Percentiles rank a stretch among this genome's conserved stretches.
These are phyloP conservation scores for Ceratocystis papillata DNA, from an alignment of 2,329 filamentous ascomycete genomes.

Conservation along the genomic window DNA sequence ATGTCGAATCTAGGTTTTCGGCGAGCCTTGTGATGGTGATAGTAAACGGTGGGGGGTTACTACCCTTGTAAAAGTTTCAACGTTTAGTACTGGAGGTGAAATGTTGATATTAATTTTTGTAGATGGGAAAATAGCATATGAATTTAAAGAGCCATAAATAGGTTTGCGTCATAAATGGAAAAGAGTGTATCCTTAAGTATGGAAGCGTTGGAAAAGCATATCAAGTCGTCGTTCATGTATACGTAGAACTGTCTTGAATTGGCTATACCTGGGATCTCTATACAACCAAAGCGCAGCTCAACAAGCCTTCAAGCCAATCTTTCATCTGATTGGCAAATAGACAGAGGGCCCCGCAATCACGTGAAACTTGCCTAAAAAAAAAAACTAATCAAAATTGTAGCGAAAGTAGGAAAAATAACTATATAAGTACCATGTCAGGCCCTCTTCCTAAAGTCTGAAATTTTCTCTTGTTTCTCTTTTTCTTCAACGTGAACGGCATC, in stretches of 20 bases:
- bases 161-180: neutral
- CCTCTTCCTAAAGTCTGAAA: neutral
- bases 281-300: conserved; percentile 1
- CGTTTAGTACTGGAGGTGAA: too few relatives aligned
- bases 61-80: too few relatives aligned
- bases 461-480: conserved; percentile 19
- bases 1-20: too few relatives aligned
- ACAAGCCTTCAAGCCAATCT: neutral
- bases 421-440: conserved; percentile 12
- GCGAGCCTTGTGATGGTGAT: too few relatives aligned
- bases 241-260: neutral
- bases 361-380: neutral
- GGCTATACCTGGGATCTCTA: neutral
- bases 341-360: conserved; percentile 10
- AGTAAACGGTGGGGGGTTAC: too few relatives aligned
- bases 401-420: conserved; percentile 11
- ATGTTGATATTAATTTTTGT: too few relatives aligned
- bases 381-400: neutral
- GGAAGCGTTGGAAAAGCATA: too few relatives aligned
- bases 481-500: conserved; percentile 13
- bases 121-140: too few relatives aligned
- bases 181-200: too few relatives aligned
- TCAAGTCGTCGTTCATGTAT: too few relatives aligned
- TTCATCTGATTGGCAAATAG: neutral
- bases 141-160: too few relatives aligned